Evolutionary conservation across 768 basidiomycete genomes (phyloP).

Genomic region (Hypsizygus marmoreus): DNA sequence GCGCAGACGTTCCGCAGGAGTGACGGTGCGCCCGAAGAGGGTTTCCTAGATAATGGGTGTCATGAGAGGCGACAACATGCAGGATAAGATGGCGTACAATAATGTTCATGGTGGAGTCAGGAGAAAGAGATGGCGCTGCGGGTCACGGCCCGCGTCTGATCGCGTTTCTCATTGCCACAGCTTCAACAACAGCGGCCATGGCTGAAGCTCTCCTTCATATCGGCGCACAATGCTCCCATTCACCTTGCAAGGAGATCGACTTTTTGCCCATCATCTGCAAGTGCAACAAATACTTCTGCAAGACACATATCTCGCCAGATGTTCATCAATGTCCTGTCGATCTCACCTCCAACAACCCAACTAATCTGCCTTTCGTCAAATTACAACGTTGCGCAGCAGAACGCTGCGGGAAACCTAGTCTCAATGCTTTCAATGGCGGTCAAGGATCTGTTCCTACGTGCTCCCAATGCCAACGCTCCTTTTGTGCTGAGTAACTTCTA

Average conservation of each 20-base stretch:
- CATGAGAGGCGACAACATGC: constrained; percentile 6
- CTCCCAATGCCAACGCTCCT: constrained; percentile 52
- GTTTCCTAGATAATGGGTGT: constrained; percentile 64
- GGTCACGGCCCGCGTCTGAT: constrained; percentile 3
- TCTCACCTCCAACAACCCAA: constrained; percentile 1
- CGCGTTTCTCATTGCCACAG: too few relatives aligned
- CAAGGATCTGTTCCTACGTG: constrained; percentile 41
- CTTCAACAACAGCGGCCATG: too few relatives aligned
- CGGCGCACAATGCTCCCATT: constrained; percentile 66
- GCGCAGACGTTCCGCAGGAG: constrained; percentile 94
- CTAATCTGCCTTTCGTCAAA: constrained; percentile 22
- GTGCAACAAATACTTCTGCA: constrained; percentile 65
- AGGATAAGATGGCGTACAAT: constrained; percentile 54
- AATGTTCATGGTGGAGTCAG: constrained; percentile 65
- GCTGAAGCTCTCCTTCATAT: constrained; percentile 48
- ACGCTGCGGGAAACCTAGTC: constrained; percentile 56
- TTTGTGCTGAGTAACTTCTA: constrained; percentile 61
- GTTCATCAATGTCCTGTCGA: constrained; percentile 54
- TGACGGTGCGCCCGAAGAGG: constrained; percentile 91
- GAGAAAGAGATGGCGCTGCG: constrained; percentile 13
- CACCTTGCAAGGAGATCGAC: constrained; percentile 63
- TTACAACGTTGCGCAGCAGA: constrained; percentile 52
- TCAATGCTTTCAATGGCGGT: constrained; percentile 42
- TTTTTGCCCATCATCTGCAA: constrained; percentile 76
- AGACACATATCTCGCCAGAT: constrained; percentile 59